A percentile compares a stretch with the other conserved stretches of the same genome.
Conservation (phyloP, 306 rosid species). For the Bauhinia variegata region DNA sequence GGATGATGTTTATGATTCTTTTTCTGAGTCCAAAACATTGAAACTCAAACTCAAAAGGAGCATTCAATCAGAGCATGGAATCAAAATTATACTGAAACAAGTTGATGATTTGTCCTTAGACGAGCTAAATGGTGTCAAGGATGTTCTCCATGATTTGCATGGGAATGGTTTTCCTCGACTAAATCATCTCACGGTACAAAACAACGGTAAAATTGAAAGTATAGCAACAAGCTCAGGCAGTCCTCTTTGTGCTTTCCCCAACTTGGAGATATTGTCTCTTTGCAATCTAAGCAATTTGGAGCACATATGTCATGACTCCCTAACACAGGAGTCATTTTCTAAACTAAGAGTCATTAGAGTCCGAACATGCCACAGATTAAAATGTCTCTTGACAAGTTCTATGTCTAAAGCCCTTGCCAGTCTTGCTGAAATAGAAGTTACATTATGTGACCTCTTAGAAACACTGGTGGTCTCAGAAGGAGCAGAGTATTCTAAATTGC, state of each 20-base stretch:
- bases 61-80: constrained; percentile 6
- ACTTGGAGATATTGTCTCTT: too few species aligned
- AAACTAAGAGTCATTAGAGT: background rate
- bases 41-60: constrained; percentile 12
- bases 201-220: too few species aligned
- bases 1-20: too few species aligned
- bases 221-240: too few species aligned
- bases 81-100: constrained; percentile 26
- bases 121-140: too few species aligned
- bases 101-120: too few species aligned
- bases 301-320: too few species aligned
- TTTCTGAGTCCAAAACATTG: background rate
- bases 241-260: too few species aligned
- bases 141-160: too few species aligned
- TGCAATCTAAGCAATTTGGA: too few species aligned
- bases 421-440: background rate
- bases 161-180: constrained; percentile 14
- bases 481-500: background rate
- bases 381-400: background rate
- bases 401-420: background rate
- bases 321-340: too few species aligned
- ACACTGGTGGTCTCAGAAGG: background rate
- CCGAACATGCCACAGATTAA: background rate
- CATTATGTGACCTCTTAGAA: background rate
- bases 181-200: constrained; percentile 27